Evolutionary conservation across 768 basidiomycete genomes (phyloP).

Genomic region (Lentinula sp.): DNA sequence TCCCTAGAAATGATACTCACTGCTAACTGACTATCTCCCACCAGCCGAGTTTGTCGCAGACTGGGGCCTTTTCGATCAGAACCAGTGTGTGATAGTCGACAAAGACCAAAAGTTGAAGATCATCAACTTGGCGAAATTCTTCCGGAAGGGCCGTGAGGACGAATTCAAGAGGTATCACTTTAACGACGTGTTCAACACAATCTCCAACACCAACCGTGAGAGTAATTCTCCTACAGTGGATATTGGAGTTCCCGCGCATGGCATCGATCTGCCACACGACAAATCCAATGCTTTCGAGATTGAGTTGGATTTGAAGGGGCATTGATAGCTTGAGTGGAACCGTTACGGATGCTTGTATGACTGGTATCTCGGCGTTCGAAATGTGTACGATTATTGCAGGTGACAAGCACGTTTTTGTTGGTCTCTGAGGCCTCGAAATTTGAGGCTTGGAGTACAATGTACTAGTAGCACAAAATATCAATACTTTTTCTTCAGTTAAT

Average conservation of each 20-base stretch:
- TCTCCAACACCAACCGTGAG: not conserved
- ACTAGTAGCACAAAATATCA: too few species aligned
- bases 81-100: not conserved
- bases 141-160: not conserved
- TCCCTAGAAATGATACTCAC: not conserved
- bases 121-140: not conserved
- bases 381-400: too few species aligned
- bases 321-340: too few species aligned
- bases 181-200: not conserved
- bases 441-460: too few species aligned
- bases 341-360: too few species aligned
- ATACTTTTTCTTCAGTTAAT: too few species aligned
- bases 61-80: not conserved
- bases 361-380: too few species aligned
- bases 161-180: not conserved
- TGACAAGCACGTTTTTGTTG: too few species aligned
- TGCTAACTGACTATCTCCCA: not conserved
- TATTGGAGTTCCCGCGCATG: not conserved
- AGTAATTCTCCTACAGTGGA: not conserved
- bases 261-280: not conserved
- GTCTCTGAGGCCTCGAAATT: too few species aligned
- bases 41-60: not conserved
- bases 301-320: not conserved
- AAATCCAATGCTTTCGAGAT: not conserved
- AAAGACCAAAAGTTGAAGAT: not conserved